Percentiles rank a stretch among this genome's conserved stretches.
These are phyloP conservation scores for Paradendryphiella salina DNA, from an alignment of 2,329 filamentous ascomycete genomes.

Conservation along the genomic window DNA sequence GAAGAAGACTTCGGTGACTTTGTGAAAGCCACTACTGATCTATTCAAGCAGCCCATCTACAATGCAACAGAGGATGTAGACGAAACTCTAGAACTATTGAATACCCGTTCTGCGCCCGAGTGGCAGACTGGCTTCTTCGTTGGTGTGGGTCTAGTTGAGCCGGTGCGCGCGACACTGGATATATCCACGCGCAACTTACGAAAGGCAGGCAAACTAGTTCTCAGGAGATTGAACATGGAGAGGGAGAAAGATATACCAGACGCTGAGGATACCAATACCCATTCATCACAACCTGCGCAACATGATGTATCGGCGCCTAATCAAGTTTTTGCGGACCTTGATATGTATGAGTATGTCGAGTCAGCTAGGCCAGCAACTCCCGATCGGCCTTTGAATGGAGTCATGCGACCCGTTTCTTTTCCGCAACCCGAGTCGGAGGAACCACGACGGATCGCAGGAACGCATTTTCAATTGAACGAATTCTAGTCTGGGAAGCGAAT, in stretches of 20 bases:
- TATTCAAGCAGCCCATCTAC: conserved; percentile 7
- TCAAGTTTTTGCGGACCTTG: not conserved
- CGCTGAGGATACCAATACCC: not conserved
- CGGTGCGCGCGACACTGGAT: conserved; percentile 2
- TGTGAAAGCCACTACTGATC: conserved; percentile 2
- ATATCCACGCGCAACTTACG: conserved; percentile 8
- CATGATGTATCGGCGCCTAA: not conserved
- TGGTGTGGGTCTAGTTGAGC: conserved; percentile 9
- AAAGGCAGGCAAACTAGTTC: conserved; percentile 4
- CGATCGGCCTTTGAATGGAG: not conserved
- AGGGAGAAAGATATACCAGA: not conserved
- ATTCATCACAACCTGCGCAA: not conserved
- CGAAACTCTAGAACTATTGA: not conserved
- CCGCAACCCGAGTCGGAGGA: not conserved
- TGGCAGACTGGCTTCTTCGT: conserved; percentile 5
- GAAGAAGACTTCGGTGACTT: conserved; percentile 17
- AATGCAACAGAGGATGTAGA: not conserved
- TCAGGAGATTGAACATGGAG: not conserved
- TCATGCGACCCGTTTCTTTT: conserved; percentile 10
- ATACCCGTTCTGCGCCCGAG: not conserved
- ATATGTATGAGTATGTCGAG: not conserved
- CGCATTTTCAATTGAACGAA: not conserved
- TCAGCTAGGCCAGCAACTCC: not conserved
- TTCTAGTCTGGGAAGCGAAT: too few relatives aligned
- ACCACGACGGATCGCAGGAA: not conserved